Evolutionary conservation across 2,329 filamentous ascomycete species (phyloP), one percentile per base, ranked within the genome.

Genomic region (Akanthomyces uredinophilus): DNA sequence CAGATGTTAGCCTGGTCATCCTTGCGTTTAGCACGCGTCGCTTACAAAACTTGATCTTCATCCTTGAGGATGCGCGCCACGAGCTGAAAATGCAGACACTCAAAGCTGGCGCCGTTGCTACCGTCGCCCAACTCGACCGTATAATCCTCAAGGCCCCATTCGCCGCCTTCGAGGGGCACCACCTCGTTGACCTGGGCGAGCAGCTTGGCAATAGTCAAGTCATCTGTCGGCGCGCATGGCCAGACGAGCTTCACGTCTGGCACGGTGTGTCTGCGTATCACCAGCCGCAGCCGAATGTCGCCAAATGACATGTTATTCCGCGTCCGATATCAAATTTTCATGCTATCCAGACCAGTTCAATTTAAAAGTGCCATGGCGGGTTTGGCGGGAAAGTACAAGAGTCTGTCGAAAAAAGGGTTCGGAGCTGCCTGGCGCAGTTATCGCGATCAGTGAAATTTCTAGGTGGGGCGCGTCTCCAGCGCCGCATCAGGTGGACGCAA

Each of bases 101-200:
- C 94, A 67, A 91, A 97, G 51, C 84, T 86, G 20, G 75, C 78
- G n/a, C 82, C 82, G 43, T 78, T 75, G 47, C 24, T 54, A 32
- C 70, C 68, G 61, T 82, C 80, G 22, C 74, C 74, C 4, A 96
- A 81, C 74, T 96, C 90, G 35, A 96, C 91, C 10, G 84, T 84
- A 73, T 98, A 98, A 72, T 97, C 91, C 70, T 97, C 93, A 4
- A 96, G 77, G 0, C 91, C 92, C 91, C 92, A 96, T 64, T 92
- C 81, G 46, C 82, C 81, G 62, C 87, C 87, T 76, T 96, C 92
- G 0, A 98, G 84, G 0, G 93, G 92, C 2, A 97, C 79, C 18
- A 90, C 82, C 49, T 90, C 85, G 74, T 96, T 93, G 67, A 97
- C 80, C 64, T 91, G 84, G 65, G 90, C 86, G 43, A 97, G 80